Conservation (phyloP, 2,329 filamentous ascomycete genomes). For the Emergomyces pasteurianus region DNA sequence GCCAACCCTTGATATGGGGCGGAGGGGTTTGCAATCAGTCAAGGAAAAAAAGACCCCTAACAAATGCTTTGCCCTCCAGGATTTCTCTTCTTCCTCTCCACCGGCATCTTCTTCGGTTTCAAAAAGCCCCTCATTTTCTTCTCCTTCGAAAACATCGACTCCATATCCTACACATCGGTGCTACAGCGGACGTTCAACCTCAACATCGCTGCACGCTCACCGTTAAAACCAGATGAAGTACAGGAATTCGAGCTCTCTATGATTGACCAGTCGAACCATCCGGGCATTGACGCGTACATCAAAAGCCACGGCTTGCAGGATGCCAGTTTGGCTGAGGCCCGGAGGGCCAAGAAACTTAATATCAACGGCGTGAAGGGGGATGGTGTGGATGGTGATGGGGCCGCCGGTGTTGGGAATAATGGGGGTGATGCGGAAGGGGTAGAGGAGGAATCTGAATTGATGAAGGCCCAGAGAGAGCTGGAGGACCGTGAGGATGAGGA, state of each 20-base stretch:
- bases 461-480: slow-evolving; percentile 46
- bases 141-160: slow-evolving; percentile 46
- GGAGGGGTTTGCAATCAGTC: neutral
- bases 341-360: slow-evolving; percentile 49
- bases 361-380: slow-evolving; percentile 30
- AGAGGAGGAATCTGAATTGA: slow-evolving; percentile 46
- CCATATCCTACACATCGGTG: slow-evolving; percentile 52
- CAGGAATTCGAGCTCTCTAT: slow-evolving; percentile 54
- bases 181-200: slow-evolving; percentile 56
- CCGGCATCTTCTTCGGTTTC: slow-evolving; percentile 52
- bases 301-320: slow-evolving; percentile 51
- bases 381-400: slow-evolving; percentile 9
- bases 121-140: slow-evolving; percentile 55
- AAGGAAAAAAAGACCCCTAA: neutral
- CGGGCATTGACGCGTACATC: slow-evolving; percentile 50
- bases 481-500: slow-evolving; percentile 37
- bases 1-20: neutral
- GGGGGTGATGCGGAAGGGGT: slow-evolving; percentile 25
- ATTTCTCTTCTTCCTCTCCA: slow-evolving; percentile 51
- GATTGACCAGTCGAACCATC: slow-evolving; percentile 53
- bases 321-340: slow-evolving; percentile 48
- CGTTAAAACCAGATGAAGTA: slow-evolving; percentile 23
- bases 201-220: slow-evolving; percentile 38
- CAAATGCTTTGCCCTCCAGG: slow-evolving; percentile 26
- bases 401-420: slow-evolving; percentile 13